Percentiles rank a stretch among this genome's conserved stretches.
Evolutionary conservation across 2,329 filamentous ascomycete species (phyloP).

Genomic region (Botryotinia calthae): DNA sequence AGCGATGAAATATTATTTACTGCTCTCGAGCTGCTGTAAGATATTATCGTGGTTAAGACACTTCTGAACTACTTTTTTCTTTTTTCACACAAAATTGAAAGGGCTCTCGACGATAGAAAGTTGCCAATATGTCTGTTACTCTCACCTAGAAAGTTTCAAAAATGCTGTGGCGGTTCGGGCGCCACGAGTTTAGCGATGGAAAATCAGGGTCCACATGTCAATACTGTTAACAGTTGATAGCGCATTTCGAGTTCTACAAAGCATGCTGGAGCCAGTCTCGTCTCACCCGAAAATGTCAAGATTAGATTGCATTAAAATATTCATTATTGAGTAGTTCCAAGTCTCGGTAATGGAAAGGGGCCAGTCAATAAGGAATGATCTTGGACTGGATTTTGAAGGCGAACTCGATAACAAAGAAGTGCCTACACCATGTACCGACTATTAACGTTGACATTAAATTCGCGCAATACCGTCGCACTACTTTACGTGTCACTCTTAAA

Average conservation of each 20-base stretch:
- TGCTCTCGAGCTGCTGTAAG: not conserved
- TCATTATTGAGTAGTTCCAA: not conserved
- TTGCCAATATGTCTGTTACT: not conserved
- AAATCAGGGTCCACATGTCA: constrained; percentile 1
- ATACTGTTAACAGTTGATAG: not conserved
- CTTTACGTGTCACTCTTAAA: not conserved
- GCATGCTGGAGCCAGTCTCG: not conserved
- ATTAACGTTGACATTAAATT: constrained; percentile 2
- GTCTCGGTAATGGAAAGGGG: constrained; percentile 9
- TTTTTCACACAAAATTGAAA: no score
- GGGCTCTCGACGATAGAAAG: no score
- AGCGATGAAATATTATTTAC: not conserved
- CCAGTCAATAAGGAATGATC: not conserved
- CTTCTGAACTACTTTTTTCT: no score
- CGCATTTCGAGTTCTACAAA: constrained; percentile 2
- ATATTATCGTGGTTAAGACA: not conserved
- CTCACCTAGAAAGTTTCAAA: not conserved
- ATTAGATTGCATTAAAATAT: not conserved
- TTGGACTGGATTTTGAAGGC: no score
- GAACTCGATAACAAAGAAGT: no score
- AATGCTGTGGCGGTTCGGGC: not conserved
- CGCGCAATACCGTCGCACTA: not conserved
- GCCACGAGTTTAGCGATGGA: not conserved
- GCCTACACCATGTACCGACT: no score
- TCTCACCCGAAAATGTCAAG: not conserved